phyloP scores from a whole-genome alignment of 257 asterid species.

The Lycium ferocissimum region DNA sequence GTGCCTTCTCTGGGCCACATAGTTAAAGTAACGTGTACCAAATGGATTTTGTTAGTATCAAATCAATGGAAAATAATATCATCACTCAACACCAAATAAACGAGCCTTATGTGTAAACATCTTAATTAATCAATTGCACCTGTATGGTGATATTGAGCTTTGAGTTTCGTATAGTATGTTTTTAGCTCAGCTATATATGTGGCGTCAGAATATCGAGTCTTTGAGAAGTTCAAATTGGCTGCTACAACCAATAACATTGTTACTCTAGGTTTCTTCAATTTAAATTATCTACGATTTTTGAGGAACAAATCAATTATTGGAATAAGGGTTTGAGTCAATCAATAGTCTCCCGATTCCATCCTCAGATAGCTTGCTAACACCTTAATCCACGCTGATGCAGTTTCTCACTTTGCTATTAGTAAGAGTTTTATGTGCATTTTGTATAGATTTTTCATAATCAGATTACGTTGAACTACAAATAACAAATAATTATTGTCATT shows the following conservation, averaged over 20 bases:
- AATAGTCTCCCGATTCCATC: not conserved
- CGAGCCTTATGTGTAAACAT: not conserved
- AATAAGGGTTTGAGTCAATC: not conserved
- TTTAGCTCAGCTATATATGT: too few species aligned
- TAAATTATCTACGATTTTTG: not conserved
- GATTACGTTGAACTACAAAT: too few species aligned
- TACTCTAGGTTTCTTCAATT: too few species aligned
- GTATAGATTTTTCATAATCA: too few species aligned
- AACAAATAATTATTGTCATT: not conserved
- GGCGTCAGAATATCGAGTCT: not conserved
- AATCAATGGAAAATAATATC: not conserved
- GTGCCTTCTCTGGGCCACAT: not conserved
- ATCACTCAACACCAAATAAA: not conserved
- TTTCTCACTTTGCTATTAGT: too few species aligned
- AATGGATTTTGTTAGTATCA: not conserved
- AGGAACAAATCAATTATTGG: not conserved
- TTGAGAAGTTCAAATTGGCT: not conserved
- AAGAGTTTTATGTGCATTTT: too few species aligned
- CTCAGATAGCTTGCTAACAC: too few species aligned
- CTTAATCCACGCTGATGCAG: too few species aligned
- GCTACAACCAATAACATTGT: not conserved
- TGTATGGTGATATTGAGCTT: not conserved
- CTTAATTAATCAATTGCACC: not conserved
- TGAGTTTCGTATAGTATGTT: too few species aligned
- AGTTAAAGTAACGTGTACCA: constrained; percentile 20